These are phyloP conservation scores for Colletotrichum aenigma DNA, from an alignment of 2,329 filamentous ascomycete genomes.

Conservation along the genomic window DNA sequence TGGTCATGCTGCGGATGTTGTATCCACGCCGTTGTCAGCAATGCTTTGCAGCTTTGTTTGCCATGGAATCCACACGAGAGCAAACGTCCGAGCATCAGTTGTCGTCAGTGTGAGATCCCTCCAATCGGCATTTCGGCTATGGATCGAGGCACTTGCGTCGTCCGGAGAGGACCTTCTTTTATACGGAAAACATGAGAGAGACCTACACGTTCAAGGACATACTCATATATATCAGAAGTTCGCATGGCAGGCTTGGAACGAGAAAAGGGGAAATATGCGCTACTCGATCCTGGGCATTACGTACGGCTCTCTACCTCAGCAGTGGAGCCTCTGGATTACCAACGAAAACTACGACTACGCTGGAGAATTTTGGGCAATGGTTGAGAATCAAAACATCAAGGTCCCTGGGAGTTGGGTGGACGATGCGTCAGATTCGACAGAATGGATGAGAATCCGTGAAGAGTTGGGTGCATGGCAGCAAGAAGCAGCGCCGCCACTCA, in stretches of 20 bases:
- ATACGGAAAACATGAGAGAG: background rate
- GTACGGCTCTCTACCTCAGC: background rate
- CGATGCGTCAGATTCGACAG: no score
- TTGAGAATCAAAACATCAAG: background rate
- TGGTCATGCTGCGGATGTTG: background rate
- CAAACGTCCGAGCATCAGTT: accelerated
- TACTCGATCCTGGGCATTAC: background rate
- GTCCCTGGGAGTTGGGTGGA: background rate
- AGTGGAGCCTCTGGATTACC: background rate
- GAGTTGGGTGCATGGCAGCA: accelerated
- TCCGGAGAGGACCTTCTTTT: background rate
- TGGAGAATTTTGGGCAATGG: accelerated
- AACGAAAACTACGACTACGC: background rate
- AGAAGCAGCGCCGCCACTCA: background rate
- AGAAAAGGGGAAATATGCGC: no score
- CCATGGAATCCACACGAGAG: accelerated
- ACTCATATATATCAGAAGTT: accelerated
- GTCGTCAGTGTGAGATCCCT: accelerated
- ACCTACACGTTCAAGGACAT: accelerated
- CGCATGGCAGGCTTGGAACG: no score
- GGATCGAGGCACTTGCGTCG: background rate
- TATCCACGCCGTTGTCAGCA: accelerated
- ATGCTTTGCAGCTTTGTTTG: background rate
- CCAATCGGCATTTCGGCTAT: background rate
- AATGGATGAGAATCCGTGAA: no score